Percentiles rank a stretch among this genome's conserved stretches.
These are phyloP conservation scores for Ganoderma boninense DNA, from an alignment of 1,284 basidiomycete genomes.

Conservation along the genomic window DNA sequence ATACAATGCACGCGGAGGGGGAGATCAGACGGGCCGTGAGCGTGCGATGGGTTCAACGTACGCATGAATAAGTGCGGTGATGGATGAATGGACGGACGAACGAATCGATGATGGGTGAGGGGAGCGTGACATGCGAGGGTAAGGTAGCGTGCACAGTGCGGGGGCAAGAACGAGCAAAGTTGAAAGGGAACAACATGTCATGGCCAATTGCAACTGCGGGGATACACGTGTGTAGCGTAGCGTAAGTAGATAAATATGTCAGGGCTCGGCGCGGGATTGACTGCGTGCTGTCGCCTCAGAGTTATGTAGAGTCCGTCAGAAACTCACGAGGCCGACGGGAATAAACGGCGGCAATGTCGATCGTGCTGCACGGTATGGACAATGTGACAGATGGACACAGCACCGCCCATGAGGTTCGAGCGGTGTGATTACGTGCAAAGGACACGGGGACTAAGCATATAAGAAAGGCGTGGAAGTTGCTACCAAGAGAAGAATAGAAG, in stretches of 20 bases:
- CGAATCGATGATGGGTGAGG: not conserved
- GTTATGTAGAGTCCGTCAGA: conserved; percentile 2
- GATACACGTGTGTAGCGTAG: conserved; percentile 24
- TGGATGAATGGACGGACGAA: not conserved
- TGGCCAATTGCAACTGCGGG: conserved; percentile 15
- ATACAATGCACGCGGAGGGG: not conserved
- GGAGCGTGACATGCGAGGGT: not conserved
- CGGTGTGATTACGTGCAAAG: conserved; percentile 28
- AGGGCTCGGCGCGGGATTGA: conserved; percentile 11
- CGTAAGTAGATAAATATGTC: conserved; percentile 12
- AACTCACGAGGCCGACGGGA: not conserved
- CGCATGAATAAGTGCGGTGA: not conserved
- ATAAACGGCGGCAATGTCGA: not conserved
- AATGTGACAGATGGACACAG: conserved; percentile 18
- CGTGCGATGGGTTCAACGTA: conserved; percentile 5
- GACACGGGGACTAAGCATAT: conserved; percentile 30
- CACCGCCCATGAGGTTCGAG: conserved; percentile 11
- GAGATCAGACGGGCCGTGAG: not conserved
- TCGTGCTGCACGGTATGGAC: conserved; percentile 14
- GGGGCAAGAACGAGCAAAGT: conserved; percentile 18
- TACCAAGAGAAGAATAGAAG: conserved; percentile 1
- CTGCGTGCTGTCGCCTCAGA: conserved; percentile 12
- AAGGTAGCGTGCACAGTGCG: not conserved
- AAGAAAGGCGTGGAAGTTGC: not conserved
- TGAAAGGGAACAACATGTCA: conserved; percentile 21